Conservation (phyloP, 2,329 filamentous ascomycete genomes). For the Simplicillium sp. region DNA sequence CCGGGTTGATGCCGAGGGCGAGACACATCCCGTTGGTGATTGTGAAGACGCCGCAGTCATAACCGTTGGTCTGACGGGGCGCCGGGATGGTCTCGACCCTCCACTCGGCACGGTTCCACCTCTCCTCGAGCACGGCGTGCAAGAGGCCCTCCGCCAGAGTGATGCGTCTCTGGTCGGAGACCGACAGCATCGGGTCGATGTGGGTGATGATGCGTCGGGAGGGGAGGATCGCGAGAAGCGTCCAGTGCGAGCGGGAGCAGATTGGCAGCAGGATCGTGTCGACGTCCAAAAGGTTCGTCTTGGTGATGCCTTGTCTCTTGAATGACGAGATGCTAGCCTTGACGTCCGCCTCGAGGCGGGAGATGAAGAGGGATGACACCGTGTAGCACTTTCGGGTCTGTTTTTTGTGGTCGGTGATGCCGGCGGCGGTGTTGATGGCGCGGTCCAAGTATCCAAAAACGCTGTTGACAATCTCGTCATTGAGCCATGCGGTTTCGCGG, state of each 20-base stretch:
- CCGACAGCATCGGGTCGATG: slow-evolving; percentile 53
- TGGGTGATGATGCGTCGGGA: slow-evolving; percentile 52
- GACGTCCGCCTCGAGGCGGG: slow-evolving; percentile 38
- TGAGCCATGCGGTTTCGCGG: slow-evolving; percentile 54
- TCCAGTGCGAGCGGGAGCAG: slow-evolving; percentile 59
- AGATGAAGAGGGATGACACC: slow-evolving; percentile 59
- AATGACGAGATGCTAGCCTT: slow-evolving; percentile 43
- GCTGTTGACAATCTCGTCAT: slow-evolving; percentile 67
- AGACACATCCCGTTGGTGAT: slow-evolving; percentile 63
- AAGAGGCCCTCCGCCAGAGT: slow-evolving; percentile 44
- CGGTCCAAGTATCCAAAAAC: slow-evolving; percentile 52
- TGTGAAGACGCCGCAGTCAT: slow-evolving; percentile 71
- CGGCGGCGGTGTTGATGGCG: slow-evolving; percentile 46
- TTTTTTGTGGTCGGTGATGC: slow-evolving; percentile 35
- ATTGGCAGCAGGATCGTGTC: slow-evolving; percentile 64
- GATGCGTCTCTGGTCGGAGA: slow-evolving; percentile 29
- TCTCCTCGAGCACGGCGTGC: slow-evolving; percentile 40
- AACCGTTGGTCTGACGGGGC: slow-evolving; percentile 53
- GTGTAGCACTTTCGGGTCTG: slow-evolving; percentile 49
- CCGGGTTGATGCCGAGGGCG: slow-evolving; percentile 41
- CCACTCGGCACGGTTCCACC: slow-evolving; percentile 53
- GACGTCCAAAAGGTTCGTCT: slow-evolving; percentile 53
- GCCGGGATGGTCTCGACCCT: slow-evolving; percentile 36
- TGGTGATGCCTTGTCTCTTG: slow-evolving; percentile 44
- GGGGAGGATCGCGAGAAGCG: slow-evolving; percentile 57